Conservation (phyloP, 2,329 filamentous ascomycete species). For the Thielaviopsis cerberus region DNA sequence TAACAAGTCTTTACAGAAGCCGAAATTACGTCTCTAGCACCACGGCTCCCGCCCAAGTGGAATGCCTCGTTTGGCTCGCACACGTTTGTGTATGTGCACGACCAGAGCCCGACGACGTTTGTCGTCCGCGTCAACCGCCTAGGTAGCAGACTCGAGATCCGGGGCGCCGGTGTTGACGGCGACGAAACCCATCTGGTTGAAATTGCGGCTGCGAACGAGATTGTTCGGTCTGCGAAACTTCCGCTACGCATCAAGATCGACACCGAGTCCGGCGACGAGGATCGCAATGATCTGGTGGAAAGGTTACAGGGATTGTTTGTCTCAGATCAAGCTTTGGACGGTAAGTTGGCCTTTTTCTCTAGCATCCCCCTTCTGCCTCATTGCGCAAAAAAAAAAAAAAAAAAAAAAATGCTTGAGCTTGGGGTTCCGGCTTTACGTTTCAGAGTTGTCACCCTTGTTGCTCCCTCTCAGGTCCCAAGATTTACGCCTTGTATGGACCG, state of each 20-base stretch:
- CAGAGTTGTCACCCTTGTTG: background rate
- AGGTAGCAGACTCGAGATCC: conserved; percentile 66
- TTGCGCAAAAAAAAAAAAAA: too few relatives aligned
- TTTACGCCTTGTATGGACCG: background rate
- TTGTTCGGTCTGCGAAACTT: conserved; percentile 41
- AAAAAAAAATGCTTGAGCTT: background rate
- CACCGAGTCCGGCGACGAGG: conserved; percentile 24
- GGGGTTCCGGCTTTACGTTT: background rate
- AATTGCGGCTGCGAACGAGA: conserved; percentile 48
- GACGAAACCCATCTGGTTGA: conserved; percentile 70
- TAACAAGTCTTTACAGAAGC: conserved; percentile 22
- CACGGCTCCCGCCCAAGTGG: conserved; percentile 58
- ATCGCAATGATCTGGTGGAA: conserved; percentile 28
- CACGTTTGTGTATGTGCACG: conserved; percentile 72
- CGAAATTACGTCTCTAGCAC: conserved; percentile 36
- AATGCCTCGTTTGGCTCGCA: conserved; percentile 54
- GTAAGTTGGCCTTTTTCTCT: conserved; percentile 15
- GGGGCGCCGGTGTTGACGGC: conserved; percentile 60
- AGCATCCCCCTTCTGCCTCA: background rate
- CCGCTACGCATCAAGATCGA: conserved; percentile 36
- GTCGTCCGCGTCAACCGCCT: conserved; percentile 67
- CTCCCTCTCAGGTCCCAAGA: background rate
- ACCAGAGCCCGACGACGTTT: conserved; percentile 69
- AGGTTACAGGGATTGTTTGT: conserved; percentile 51
- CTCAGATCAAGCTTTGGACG: conserved; percentile 45